Evolutionary conservation across 495 filamentous ascomycete genomes (phyloP), one percentile per base, ranked within the genome.

Genomic region (Aspergillus indologenus): DNA sequence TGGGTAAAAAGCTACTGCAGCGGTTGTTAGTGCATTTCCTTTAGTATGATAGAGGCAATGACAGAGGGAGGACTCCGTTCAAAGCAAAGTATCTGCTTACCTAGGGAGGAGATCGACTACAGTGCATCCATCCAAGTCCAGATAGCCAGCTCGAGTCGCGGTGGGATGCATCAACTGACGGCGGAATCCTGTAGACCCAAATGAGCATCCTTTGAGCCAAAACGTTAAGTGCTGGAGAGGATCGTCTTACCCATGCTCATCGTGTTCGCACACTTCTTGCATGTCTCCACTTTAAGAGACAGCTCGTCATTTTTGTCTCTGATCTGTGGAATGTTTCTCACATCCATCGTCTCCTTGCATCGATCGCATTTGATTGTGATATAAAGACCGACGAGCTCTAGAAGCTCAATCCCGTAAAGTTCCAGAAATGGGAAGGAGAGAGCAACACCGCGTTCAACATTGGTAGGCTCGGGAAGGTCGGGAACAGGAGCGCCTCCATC

Each of bases 361-460:
- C 91, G 83, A 31, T 87, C 85, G 72, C 92, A 97, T 66, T 92
- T 93, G 53, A 94, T 73, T 0, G 81, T 87, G 56, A 95, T 76
- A 45, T 79, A 86, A n/a, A 95, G 75, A 14, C 81, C 75, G 0
- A 80, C 69, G 3, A 96, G 69, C 61, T 96, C 87, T 34, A 96
- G 78, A 1, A 96, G 74, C 65, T 96, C 90, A 56, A 96, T 87
- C 47, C 87, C 84, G 61, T 93, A 82, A 3, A 96, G 84, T 59
- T 93, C 90, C 51, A 96, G 73, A 21, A 82, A 85, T 0, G 92
- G 92, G 67, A 96, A 92, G 2, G 87, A 92, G 15, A 97, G 80
- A 5, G 90, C 83, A 44, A 90, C 87, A 20, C 92, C 92, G 49
- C 79, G 75, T 60, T 88, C 83, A 3, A 29, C 23, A 1, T 62